Conservation (phyloP, 2,329 filamentous ascomycete genomes). For the Coccinonectria pachysandricola region DNA sequence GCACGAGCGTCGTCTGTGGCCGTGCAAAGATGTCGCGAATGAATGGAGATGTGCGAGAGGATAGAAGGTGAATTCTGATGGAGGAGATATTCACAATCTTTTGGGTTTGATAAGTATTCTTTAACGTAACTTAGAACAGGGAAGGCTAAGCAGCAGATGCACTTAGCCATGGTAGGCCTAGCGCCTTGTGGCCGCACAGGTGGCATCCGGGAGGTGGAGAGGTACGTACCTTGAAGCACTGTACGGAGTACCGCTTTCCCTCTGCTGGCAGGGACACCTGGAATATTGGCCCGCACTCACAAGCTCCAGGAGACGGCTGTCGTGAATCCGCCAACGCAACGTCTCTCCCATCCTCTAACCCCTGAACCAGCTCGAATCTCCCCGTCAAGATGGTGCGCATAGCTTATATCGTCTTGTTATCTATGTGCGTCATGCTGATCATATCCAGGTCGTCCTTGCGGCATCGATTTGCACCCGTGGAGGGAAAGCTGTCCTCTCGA, state of each 20-base stretch:
- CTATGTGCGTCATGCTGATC: constrained; percentile 11
- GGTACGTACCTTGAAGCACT: constrained; percentile 14
- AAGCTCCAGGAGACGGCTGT: constrained; percentile 18
- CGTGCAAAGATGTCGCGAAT: too few species aligned
- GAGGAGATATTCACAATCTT: too few species aligned
- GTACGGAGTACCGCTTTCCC: too few species aligned
- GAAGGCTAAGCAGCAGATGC: too few species aligned
- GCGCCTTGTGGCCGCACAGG: constrained; percentile 3
- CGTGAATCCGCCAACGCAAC: constrained; percentile 12
- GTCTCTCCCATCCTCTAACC: constrained; percentile 10
- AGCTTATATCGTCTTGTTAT: constrained; percentile 1
- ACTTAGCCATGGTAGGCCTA: constrained; percentile 10
- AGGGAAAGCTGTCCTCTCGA: constrained; percentile 94
- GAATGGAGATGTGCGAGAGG: too few species aligned
- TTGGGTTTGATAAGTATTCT: too few species aligned
- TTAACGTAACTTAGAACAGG: too few species aligned
- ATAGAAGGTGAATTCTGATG: too few species aligned
- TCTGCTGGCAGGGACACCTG: too few species aligned
- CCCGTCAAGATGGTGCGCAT: constrained; percentile 30
- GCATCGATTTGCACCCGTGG: constrained; percentile 98
- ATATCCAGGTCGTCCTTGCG: constrained; percentile 79
- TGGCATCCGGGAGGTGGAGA: constrained; percentile 6
- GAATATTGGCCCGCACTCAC: constrained; percentile 19
- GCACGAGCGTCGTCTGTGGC: too few species aligned
- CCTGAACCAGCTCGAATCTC: constrained; percentile 11